phyloP scores from a whole-genome alignment of 139 green algal species.

The Chlorella vulgaris region DNA sequence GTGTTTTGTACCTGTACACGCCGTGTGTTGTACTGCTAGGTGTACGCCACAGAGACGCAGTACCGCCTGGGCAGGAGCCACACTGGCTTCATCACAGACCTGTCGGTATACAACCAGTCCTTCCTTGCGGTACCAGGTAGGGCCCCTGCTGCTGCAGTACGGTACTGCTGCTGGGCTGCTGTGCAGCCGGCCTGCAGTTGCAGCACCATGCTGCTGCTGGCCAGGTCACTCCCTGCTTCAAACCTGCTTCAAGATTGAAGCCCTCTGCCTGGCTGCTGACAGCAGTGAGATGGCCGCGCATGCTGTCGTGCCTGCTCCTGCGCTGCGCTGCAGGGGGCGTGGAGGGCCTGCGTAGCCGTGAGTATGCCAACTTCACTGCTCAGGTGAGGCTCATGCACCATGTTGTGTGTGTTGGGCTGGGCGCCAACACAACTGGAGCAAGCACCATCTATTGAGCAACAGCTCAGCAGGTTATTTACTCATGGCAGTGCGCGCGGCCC shows the following conservation, averaged over 20 bases:
- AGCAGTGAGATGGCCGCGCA: neutral
- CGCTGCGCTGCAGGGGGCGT: constrained; percentile 6
- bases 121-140: neutral
- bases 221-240: too few relatives aligned
- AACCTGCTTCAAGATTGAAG: neutral
- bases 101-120: constrained; percentile 65
- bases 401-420: neutral
- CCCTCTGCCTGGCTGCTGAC: neutral
- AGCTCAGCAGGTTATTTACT: too few relatives aligned
- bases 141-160: neutral
- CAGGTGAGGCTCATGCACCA: neutral
- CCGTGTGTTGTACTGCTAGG: constrained; percentile 35
- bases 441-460: too few relatives aligned
- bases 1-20: too few relatives aligned
- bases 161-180: neutral
- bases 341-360: neutral
- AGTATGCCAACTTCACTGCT: neutral
- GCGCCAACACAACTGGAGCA: too few relatives aligned
- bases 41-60: constrained; percentile 54
- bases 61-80: constrained; percentile 54
- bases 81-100: constrained; percentile 45
- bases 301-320: neutral
- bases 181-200: neutral
- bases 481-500: too few relatives aligned
- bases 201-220: neutral